Evolutionary conservation across 1,284 basidiomycete genomes (phyloP).

Genomic region (Ceratobasidium sp.): DNA sequence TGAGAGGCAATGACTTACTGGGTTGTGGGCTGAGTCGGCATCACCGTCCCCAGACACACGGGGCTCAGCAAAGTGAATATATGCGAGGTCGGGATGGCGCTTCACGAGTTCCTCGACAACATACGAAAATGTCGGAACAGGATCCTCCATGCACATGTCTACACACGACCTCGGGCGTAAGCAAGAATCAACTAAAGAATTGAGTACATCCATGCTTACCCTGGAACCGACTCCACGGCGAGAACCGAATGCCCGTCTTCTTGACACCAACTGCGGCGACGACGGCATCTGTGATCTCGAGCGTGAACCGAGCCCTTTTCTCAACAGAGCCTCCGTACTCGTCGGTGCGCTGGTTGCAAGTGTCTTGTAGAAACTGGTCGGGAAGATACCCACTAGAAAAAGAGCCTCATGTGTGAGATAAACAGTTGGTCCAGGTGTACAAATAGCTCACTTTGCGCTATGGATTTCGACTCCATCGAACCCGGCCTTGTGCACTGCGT

Average conservation of each 20-base stretch:
- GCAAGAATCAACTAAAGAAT: not conserved
- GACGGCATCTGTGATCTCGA: slow-evolving; percentile 59
- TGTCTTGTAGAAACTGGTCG: slow-evolving; percentile 61
- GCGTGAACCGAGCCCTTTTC: slow-evolving; percentile 61
- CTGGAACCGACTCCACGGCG: slow-evolving; percentile 57
- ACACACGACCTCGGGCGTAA: not conserved
- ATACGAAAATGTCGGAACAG: slow-evolving; percentile 61
- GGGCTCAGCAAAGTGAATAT: slow-evolving; percentile 70
- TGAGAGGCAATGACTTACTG: not conserved
- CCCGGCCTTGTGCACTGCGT: slow-evolving; percentile 60
- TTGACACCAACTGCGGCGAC: slow-evolving; percentile 59
- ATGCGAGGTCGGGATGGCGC: slow-evolving; percentile 66
- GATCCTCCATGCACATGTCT: slow-evolving; percentile 63
- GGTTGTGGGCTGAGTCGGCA: slow-evolving; percentile 47
- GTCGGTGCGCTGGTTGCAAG: slow-evolving; percentile 62
- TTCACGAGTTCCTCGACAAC: slow-evolving; percentile 57
- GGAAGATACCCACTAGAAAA: slow-evolving; percentile 54
- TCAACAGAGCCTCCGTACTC: slow-evolving; percentile 62
- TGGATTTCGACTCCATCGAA: slow-evolving; percentile 65
- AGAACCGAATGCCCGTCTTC: slow-evolving; percentile 59
- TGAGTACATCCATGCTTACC: slow-evolving; percentile 31
- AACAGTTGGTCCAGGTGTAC: not conserved
- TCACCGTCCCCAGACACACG: slow-evolving; percentile 55
- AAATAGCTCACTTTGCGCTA: not conserved
- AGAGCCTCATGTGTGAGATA: slow-evolving; percentile 9